These are phyloP conservation scores for Cucumis melo DNA, from an alignment of 306 rosid genomes.

Conservation along the genomic window DNA sequence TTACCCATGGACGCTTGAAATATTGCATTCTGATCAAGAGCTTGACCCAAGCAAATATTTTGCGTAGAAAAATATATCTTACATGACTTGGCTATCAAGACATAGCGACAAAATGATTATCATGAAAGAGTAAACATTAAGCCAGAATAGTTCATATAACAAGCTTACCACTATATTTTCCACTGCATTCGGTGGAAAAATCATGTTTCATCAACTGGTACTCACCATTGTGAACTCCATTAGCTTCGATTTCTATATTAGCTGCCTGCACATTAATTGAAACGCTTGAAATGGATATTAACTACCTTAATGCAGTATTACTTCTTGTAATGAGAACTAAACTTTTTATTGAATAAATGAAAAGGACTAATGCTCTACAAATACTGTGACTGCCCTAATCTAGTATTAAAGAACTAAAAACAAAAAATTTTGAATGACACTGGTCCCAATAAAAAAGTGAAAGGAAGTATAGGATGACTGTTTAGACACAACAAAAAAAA, in stretches of 20 bases:
- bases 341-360: too few relatives aligned
- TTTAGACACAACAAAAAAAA: not conserved
- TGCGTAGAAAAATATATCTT: not conserved
- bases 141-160: slow-evolving; percentile 11
- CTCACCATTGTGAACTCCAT: slow-evolving; percentile 57
- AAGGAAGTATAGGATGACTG: not conserved
- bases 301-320: not conserved
- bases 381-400: not conserved
- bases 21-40: not conserved
- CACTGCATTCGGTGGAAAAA: slow-evolving; percentile 63
- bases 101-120: not conserved
- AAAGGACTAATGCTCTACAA: too few relatives aligned
- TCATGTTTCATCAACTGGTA: slow-evolving; percentile 74
- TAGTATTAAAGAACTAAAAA: not conserved
- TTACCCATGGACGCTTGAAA: not conserved
- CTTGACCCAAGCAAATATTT: not conserved
- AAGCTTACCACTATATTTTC: slow-evolving; percentile 75
- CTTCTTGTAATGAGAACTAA: not conserved
- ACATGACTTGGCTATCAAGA: not conserved
- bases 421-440: not conserved
- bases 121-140: not conserved
- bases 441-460: not conserved
- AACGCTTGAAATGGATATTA: not conserved
- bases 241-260: slow-evolving; percentile 71
- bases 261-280: slow-evolving; percentile 53